A percentile compares a stretch with the other conserved stretches of the same genome.
Evolutionary conservation across 2,329 filamentous ascomycete species (phyloP).

Genomic region (Podosphaera leucotricha): DNA sequence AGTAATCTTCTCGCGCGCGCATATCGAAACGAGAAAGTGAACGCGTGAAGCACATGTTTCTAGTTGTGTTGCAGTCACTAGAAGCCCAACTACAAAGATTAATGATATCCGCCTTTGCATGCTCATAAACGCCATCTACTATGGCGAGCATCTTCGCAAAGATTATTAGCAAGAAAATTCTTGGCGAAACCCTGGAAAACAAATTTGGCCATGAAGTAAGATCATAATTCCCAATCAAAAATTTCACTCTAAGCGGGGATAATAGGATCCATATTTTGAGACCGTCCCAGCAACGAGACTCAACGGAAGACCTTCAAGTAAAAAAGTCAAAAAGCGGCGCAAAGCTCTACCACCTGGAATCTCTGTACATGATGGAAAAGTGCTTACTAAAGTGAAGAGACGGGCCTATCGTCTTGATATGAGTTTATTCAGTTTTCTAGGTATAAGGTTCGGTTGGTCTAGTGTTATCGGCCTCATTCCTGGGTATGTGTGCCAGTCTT

Average conservation of each 20-base stretch:
- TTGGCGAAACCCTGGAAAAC: conserved; percentile 31
- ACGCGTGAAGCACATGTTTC: too few species aligned
- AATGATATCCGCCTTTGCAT: not conserved
- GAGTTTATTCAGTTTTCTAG: conserved; percentile 57
- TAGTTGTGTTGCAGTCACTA: too few species aligned
- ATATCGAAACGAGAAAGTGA: not conserved
- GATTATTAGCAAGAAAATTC: conserved; percentile 29
- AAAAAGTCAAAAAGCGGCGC: conserved; percentile 60
- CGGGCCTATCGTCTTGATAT: conserved; percentile 72
- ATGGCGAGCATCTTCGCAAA: conserved; percentile 33
- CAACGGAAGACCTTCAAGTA: conserved; percentile 32
- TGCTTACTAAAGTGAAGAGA: conserved; percentile 69
- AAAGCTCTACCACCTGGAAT: conserved; percentile 69
- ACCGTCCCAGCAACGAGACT: conserved; percentile 51
- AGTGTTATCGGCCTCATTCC: conserved; percentile 69
- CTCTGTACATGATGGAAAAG: conserved; percentile 54
- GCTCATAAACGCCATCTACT: conserved; percentile 8
- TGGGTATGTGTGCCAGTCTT: conserved; percentile 29
- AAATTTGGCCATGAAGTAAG: conserved; percentile 32
- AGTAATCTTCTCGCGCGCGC: not conserved
- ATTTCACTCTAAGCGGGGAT: not conserved
- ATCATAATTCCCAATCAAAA: not conserved
- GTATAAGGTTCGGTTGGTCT: conserved; percentile 72
- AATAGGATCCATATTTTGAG: conserved; percentile 76
- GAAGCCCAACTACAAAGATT: not conserved